phyloP scores from a whole-genome alignment of 2,329 filamentous ascomycete species.

The Epichloe amarillans region DNA sequence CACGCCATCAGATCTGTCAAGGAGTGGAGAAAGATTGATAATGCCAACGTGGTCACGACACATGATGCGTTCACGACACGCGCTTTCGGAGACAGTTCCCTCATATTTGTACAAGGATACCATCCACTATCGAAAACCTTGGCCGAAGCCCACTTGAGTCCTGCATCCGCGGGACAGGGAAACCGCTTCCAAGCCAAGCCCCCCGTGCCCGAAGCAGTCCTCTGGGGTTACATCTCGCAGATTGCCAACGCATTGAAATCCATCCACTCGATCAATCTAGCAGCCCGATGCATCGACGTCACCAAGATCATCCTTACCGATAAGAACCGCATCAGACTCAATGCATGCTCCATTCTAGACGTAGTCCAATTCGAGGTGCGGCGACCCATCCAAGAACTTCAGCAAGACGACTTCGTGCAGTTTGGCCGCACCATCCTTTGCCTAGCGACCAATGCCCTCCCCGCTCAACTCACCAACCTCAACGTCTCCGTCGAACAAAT shows the following conservation, averaged over 20 bases:
- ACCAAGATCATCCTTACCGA: constrained; percentile 84
- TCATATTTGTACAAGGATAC: constrained; percentile 90
- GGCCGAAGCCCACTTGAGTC: constrained; percentile 61
- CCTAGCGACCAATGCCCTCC: constrained; percentile 57
- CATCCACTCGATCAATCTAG: constrained; percentile 69
- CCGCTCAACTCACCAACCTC: constrained; percentile 42
- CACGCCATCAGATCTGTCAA: constrained; percentile 76
- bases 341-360: constrained; percentile 79
- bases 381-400: constrained; percentile 58
- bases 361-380: constrained; percentile 70
- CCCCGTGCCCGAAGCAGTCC: constrained; percentile 52
- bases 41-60: constrained; percentile 69
- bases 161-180: constrained; percentile 23
- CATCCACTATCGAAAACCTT: constrained; percentile 84
- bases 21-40: constrained; percentile 77
- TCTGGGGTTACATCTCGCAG: constrained; percentile 91
- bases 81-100: constrained; percentile 85
- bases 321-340: constrained; percentile 79
- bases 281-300: constrained; percentile 72
- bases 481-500: constrained; percentile 65
- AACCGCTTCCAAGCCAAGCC: constrained; percentile 31
- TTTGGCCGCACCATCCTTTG: constrained; percentile 78
- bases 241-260: constrained; percentile 77
- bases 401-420: constrained; percentile 75
- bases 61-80: constrained; percentile 89